Evolutionary conservation across 208 protist genomes (phyloP), one percentile per base, ranked within the genome.

Genomic region (Leptomonas seymouri): DNA sequence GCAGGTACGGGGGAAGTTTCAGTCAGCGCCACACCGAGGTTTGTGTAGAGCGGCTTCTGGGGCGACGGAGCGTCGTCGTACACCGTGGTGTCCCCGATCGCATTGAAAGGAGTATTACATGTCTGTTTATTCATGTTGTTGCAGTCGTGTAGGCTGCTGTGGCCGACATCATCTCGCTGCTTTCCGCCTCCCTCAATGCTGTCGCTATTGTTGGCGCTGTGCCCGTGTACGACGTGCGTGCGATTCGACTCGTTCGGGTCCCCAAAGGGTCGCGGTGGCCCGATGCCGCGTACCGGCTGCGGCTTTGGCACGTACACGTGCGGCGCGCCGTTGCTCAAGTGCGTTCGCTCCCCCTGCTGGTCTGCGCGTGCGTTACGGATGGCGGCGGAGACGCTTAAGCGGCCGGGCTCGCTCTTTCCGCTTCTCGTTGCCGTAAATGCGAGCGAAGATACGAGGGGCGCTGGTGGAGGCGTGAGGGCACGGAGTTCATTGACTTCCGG

Each of bases 331-430:
- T 78, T 62, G 62, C 74, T 68, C 2, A 42, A 20, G 60, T 73
- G 68, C 68, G 76, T 78, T 12, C 48, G 60, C 68, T 75, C 72
- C 8, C 72, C 78, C 9, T 69, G 53, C 61, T 77, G 73, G 14
- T 56, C 69, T 20, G 54, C 63, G 1, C 76, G 78, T 42, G 76
- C 78, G 11, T 58, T 58, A 0, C 70, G 78, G 20, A 90, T 76
- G n/a, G 78, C 84, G 1, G 76, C 78, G 18, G 74, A 71, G 1
- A 87, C 71, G 41, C 67, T 66, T n/a, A 54, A 41, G 23, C 49
- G 61, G 31, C 50, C 36, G 2, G 46, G 31, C 11, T 36, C 53
- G 25, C 2, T 30, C 27, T 27, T 15, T 15, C 7, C 44, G 7
- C 7, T 2, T 21, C 12, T 48, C 12, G 18, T 16, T 16, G 44